These are phyloP conservation scores for Nannochloris sp. DNA, from an alignment of 139 green algal species.

Conservation along the genomic window DNA sequence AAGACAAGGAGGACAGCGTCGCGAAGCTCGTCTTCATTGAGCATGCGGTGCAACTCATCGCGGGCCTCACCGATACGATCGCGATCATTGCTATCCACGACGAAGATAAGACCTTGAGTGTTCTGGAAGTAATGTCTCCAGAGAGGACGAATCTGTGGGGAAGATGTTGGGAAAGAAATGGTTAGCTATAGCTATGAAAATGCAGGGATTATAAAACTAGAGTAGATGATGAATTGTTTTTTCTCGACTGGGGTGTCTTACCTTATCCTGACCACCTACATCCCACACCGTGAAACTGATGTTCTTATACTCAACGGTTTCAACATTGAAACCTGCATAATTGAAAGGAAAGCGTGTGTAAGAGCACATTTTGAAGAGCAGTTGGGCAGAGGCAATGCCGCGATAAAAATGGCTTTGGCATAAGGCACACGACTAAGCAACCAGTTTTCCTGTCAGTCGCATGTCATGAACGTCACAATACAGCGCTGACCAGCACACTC, in stretches of 20 bases:
- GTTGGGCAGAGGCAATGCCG: too few relatives aligned
- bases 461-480: too few relatives aligned
- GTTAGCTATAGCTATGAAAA: too few relatives aligned
- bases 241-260: neutral
- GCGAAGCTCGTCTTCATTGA: constrained; percentile 98
- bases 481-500: too few relatives aligned
- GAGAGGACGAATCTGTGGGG: constrained; percentile 66
- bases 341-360: neutral
- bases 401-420: too few relatives aligned
- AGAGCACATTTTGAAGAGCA: neutral
- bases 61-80: constrained; percentile 90
- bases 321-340: constrained; percentile 74
- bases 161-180: neutral
- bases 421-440: too few relatives aligned
- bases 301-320: constrained; percentile 96
- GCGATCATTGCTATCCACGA: constrained; percentile 96
- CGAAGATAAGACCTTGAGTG: constrained; percentile 98
- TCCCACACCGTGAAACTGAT: constrained; percentile 95
- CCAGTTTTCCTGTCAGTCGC: too few relatives aligned
- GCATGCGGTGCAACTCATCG: constrained; percentile 98
- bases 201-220: too few relatives aligned
- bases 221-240: too few relatives aligned
- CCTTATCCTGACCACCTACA: constrained; percentile 92
- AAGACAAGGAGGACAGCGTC: constrained; percentile 97
- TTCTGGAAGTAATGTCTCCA: constrained; percentile 99